Conservation (phyloP, 2,329 filamentous ascomycete genomes). For the Trichophyton mentagrophytes region DNA sequence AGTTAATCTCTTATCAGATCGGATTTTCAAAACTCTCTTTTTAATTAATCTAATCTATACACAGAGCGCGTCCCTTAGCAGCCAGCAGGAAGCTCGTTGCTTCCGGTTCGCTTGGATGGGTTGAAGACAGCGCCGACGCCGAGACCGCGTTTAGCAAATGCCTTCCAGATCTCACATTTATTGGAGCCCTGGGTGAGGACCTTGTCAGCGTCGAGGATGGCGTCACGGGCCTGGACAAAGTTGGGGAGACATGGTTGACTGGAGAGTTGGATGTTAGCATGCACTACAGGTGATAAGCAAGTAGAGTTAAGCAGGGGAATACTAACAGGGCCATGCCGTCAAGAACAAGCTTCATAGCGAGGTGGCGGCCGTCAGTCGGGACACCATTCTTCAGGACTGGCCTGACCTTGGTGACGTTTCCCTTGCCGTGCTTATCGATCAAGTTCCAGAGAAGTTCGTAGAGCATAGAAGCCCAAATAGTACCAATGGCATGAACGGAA, state of each 20-base stretch:
- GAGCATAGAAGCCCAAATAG: constrained; percentile 10
- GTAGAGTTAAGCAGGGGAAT: neutral
- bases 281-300: neutral
- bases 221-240: constrained; percentile 12
- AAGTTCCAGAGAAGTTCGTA: constrained; percentile 12
- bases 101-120: neutral
- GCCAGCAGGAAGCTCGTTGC: neutral
- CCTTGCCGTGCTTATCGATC: constrained; percentile 12
- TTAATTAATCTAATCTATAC: no score
- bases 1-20: neutral
- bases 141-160: constrained; percentile 10
- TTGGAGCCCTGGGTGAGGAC: constrained; percentile 8
- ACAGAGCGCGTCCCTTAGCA: neutral
- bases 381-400: constrained; percentile 6
- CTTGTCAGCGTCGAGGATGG: constrained; percentile 11
- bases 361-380: constrained; percentile 10
- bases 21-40: neutral
- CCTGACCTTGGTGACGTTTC: constrained; percentile 5
- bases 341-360: constrained; percentile 11
- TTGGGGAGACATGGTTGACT: constrained; percentile 11
- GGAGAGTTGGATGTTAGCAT: neutral
- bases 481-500: constrained; percentile 9
- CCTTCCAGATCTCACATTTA: constrained; percentile 11
- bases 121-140: neutral
- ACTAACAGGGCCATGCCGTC: constrained; percentile 13